Evolutionary conservation across 2,329 filamentous ascomycete species (phyloP), one percentile per base, ranked within the genome.

Genomic region (Aspergillus caelatus): DNA sequence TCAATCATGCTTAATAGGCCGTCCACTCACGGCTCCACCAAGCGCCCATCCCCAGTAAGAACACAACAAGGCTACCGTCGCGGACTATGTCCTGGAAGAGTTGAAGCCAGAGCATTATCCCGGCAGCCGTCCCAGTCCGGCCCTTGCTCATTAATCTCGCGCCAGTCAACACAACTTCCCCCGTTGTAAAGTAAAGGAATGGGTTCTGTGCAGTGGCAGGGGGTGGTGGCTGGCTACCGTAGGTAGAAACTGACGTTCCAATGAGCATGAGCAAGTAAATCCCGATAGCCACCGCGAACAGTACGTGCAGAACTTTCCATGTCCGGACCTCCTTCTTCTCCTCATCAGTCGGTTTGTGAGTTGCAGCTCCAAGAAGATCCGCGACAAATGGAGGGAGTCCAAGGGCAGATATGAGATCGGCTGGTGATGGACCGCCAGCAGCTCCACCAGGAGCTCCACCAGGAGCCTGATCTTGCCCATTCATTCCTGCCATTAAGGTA

Each of bases 281-380:
- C 0, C 84, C 86, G 26, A 88, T 77, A 2, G 75, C 70, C n/a
- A 88, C 72, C 4, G 86, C 82, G 71, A 89, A 88, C 19, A 88
- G 53, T 6, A 84, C 81, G 70, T 89, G 88, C 11, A 88, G 72
- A 26, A 86, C 74, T 58, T 85, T 84, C 87, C 87, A 89, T 11
- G 85, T 67, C 50, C 68, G 71, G 41, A 73, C 66, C 14, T 71
- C 71, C 59, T 75, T 74, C 66, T 77, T 72, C 64, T 79, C 74
- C 53, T 74, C 70, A 16, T 78, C 72, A 5, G 74, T 75, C 62
- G 75, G 77, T 63, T 73, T 78, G 71, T 77, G 74, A 39, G 75
- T 71, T 26, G 74, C 75, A 62, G 76, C 74, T 41, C 75, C 76
- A 46, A 80, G 69, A 71, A 75, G 78, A 70, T 69, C 79, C 62